Base-by-base conservation (phyloP, 1,139 yeast species). In the Kodamaea suecica region DNA sequence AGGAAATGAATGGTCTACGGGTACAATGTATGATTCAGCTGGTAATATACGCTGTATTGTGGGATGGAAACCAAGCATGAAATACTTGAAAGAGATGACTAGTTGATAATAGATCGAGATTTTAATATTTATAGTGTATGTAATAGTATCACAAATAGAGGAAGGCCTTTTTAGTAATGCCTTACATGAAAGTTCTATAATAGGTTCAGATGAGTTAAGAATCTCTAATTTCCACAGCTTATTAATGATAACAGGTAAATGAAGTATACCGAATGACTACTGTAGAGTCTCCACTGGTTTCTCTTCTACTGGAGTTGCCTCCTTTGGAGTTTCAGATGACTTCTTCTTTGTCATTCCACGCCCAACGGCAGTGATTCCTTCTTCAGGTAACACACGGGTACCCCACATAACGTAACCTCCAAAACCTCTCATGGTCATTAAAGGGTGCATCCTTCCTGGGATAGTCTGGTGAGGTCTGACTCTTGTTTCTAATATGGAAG, bases 401-500 rank as follows among this genome's bases (percentile, higher is more conserved):
- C 94, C 95, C 70, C 81, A 76, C 45, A 90, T 65, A 2, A 92
- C 58, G 55, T 80, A 92, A 0, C 99, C 99, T 34, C 97, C 97
- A 38, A 83, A 92, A 3, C 95, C 90, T 53, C 87, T 74, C 73
- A 84, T 81, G 1, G 97, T 85, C 99, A 92, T 94, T 41, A 81
- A 60, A 0, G 99, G 99, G 57, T 94, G 98, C 56, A 92, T 69
- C 55, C 95, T 79, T 5, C 98, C 98, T 9, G 95, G 88, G 19
- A 92, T 77, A 3, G 97, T 88, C 61, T 92, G 99, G 55, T 84
- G 87, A 33, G 82, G 83, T 44, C 97, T 76, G 6, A 85, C 95
- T 40, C 87, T 70, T 0, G 95, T 77, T 56, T 90, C 97, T 41
- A 76, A 70, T 19, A 94, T 78, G 3, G 88, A 76, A 4, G 97